A percentile compares a stretch with the other conserved stretches of the same genome.
Conservation (phyloP, 2,329 filamentous ascomycete genomes). For the Hypoxylon sp. region DNA sequence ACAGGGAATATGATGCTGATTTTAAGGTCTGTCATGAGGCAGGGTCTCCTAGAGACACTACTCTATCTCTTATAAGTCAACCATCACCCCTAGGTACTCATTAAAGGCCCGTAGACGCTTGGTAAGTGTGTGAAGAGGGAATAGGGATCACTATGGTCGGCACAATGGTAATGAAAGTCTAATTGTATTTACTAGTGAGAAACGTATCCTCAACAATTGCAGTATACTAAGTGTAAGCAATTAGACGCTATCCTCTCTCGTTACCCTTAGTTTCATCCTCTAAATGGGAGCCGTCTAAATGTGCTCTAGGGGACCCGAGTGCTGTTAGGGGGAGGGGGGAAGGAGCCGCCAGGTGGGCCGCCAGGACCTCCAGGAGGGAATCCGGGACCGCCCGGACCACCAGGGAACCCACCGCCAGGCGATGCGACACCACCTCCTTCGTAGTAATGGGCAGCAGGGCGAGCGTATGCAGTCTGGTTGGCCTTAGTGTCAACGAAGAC, state of each 20-base stretch:
- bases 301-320: constrained; percentile 18
- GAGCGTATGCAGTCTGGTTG: constrained; percentile 45
- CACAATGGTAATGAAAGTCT: constrained; percentile 32
- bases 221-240: constrained; percentile 2
- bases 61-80: too few relatives aligned
- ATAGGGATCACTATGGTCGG: not conserved
- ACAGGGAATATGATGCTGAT: too few relatives aligned
- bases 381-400: constrained; percentile 22
- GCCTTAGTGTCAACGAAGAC: constrained; percentile 62
- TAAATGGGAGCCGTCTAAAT: not conserved
- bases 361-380: constrained; percentile 3
- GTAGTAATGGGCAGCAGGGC: constrained; percentile 50
- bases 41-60: too few relatives aligned
- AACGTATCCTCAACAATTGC: not conserved
- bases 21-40: too few relatives aligned
- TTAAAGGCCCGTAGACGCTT: not conserved
- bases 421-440: constrained; percentile 48
- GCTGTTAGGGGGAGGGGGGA: constrained; percentile 29
- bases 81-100: too few relatives aligned
- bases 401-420: constrained; percentile 39
- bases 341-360: constrained; percentile 14
- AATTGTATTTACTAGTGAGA: constrained; percentile 10
- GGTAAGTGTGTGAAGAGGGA: not conserved
- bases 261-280: not conserved
- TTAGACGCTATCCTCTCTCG: not conserved